Evolutionary conservation across 2,329 filamentous ascomycete genomes (phyloP), one percentile per base, ranked within the genome.

Genomic region (Venturia asperata): DNA sequence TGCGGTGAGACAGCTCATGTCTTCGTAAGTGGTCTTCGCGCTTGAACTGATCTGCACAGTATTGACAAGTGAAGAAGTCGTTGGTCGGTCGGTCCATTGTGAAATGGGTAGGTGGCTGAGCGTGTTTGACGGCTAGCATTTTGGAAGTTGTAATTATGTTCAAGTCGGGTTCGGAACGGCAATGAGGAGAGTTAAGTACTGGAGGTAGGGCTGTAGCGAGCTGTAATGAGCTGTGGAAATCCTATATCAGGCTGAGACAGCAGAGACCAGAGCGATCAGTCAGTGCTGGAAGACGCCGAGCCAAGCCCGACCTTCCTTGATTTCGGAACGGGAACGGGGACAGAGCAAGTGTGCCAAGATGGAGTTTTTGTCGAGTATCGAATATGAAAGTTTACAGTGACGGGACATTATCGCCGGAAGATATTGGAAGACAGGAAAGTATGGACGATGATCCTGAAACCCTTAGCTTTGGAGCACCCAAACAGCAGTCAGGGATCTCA

Each of bases 1-100:
- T 65, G 34, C 66, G 64, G 62, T 67, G 66, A 39, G 64, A 65
- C 61, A 67, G 66, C 66, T 67, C 66, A 49, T 67, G 66, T 37
- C 66, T 64, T 30, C 66, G 66, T 52, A 67, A 64, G 56, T 67
- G 66, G 64, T 67, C 66, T 21, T 67, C 66, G 52, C 66, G 64
- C 56, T 64, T 63, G 62, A 67, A 67, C 43, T 61, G 58, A 47
- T 67, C 66, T 47, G 55, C 17, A 60, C 66, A 67, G 64, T 67
- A 61, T 37, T 41, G 45, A 64, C 66, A 67, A 64, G 62, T 65
- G 66, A 64, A 66, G 62, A 63, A 66, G 41, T 63, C 65, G 24
- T 58, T 58, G 5, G 27, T 37, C 27, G 52, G 52, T 17, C 52
- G 52, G 27, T 58, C 52, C 52, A 58, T 58, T 58, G 52, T 58